Evolutionary conservation across 2,329 filamentous ascomycete genomes (phyloP).

Genomic region (Hymenoscyphus infarciens): DNA sequence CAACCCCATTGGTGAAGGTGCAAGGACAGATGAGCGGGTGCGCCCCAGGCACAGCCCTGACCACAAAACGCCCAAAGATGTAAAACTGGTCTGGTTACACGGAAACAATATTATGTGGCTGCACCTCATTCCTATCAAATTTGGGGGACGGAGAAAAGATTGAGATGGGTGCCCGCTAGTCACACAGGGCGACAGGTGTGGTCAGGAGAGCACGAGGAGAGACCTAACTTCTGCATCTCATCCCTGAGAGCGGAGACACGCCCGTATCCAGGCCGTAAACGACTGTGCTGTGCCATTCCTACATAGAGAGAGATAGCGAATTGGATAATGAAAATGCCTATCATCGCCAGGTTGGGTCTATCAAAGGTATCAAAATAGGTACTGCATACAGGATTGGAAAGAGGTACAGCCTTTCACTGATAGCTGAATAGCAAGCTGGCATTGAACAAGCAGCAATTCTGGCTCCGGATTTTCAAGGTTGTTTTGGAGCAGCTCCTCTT

Average conservation of each 20-base stretch:
- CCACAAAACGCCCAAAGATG: conserved; percentile 2
- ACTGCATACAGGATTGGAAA: not conserved
- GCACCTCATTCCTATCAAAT: conserved; percentile 8
- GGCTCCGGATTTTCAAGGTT: not conserved
- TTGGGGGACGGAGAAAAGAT: not conserved
- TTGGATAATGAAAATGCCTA: not conserved
- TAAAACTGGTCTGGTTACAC: conserved; percentile 2
- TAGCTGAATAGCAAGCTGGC: too few species aligned
- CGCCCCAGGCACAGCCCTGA: conserved; percentile 5
- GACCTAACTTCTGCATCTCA: not conserved
- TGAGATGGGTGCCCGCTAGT: not conserved
- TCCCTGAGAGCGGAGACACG: not conserved
- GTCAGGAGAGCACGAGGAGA: not conserved
- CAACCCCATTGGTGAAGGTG: not conserved
- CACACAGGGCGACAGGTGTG: not conserved
- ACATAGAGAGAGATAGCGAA: not conserved
- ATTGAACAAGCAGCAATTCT: too few species aligned
- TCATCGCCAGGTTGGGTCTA: not conserved
- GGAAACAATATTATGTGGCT: conserved; percentile 5
- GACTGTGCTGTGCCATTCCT: not conserved
- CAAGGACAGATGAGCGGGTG: conserved; percentile 3
- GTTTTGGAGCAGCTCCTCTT: not conserved
- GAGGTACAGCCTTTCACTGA: not conserved
- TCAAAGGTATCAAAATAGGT: not conserved
- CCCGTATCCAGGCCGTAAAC: not conserved